A percentile compares a stretch with the other conserved stretches of the same genome.
Evolutionary conservation across 2,329 filamentous ascomycete genomes (phyloP).

Genomic region (Stagonosporopsis tanaceti): DNA sequence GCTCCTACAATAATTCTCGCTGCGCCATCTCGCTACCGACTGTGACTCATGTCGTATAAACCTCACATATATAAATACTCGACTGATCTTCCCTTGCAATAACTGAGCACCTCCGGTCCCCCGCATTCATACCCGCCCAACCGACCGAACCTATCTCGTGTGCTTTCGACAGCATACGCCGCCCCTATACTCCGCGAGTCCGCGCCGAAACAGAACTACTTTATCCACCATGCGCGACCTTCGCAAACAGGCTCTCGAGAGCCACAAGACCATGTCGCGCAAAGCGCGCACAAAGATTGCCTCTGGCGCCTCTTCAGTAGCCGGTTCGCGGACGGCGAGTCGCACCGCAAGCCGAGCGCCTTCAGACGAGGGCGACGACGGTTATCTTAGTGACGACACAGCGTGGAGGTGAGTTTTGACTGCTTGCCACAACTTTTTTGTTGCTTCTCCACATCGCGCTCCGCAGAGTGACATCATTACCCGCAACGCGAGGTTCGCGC

Average conservation of each 20-base stretch:
- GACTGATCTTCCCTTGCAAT: constrained; percentile 46
- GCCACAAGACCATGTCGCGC: constrained; percentile 74
- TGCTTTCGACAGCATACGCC: constrained; percentile 5
- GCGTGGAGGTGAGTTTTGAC: constrained; percentile 60
- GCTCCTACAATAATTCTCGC: constrained; percentile 14
- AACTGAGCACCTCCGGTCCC: constrained; percentile 34
- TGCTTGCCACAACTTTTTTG: constrained; percentile 2
- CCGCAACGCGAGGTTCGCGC: constrained; percentile 25
- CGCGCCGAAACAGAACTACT: not conserved
- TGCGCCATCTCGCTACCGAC: constrained; percentile 22
- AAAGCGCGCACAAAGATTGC: constrained; percentile 68
- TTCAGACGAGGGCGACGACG: constrained; percentile 70
- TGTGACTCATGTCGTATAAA: constrained; percentile 49
- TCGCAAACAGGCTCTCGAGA: constrained; percentile 73
- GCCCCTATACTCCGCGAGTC: not conserved
- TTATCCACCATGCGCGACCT: constrained; percentile 64
- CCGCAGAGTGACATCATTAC: constrained; percentile 40
- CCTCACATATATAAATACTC: constrained; percentile 33
- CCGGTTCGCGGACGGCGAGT: constrained; percentile 59
- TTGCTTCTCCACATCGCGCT: constrained; percentile 18
- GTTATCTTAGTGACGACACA: constrained; percentile 63
- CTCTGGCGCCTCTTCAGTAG: constrained; percentile 65
- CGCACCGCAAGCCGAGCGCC: constrained; percentile 67
- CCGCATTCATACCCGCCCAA: constrained; percentile 35
- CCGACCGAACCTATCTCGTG: constrained; percentile 4